phyloP scores from a whole-genome alignment of 108 stramenopile species.

The Skeletonema tropicum region DNA sequence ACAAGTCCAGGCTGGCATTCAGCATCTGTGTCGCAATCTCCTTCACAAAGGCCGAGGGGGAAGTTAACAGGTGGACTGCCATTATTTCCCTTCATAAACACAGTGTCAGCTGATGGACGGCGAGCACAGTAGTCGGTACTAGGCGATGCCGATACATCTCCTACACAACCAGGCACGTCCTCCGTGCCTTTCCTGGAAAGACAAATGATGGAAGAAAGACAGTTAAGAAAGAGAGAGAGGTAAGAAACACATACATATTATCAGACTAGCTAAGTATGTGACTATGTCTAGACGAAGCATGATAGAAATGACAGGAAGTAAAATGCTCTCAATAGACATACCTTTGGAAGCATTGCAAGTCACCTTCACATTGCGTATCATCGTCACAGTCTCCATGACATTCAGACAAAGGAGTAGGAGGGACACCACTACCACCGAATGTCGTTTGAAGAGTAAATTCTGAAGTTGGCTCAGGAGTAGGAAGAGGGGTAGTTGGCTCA shows the following conservation, averaged over 20 bases:
- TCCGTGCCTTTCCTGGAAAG: background rate
- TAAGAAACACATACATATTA: no score
- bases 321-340: background rate
- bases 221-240: no score
- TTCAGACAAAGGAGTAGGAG: background rate
- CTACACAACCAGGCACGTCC: background rate
- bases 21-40: slow-evolving; percentile 23
- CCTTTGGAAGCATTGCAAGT: background rate
- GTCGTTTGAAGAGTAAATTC: background rate
- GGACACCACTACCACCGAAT: background rate
- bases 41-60: slow-evolving; percentile 20
- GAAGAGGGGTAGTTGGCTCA: background rate
- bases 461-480: background rate
- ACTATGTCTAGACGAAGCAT: background rate
- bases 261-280: background rate
- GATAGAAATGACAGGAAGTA: background rate
- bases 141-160: background rate
- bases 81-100: background rate
- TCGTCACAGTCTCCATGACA: slow-evolving; percentile 9
- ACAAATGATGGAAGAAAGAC: no score
- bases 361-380: background rate
- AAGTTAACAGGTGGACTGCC: slow-evolving; percentile 9
- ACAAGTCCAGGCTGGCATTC: slow-evolving; percentile 15
- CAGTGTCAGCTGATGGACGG: background rate
- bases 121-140: background rate